These are phyloP conservation scores for Cavenderia fasciculata DNA, from an alignment of 78 protist species.

Conservation along the genomic window DNA sequence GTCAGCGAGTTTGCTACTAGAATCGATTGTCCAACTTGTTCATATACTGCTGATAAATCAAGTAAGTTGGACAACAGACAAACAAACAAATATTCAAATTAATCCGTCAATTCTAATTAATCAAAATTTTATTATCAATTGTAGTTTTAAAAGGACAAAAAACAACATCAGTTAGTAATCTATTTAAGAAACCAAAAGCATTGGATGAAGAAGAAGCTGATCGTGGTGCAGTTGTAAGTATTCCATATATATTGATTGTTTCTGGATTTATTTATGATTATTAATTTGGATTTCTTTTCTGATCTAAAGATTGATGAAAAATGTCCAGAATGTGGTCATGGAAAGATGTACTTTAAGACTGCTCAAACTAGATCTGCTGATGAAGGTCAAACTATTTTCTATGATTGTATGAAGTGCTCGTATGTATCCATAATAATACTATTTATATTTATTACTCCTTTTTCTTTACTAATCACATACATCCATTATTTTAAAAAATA, in stretches of 20 bases:
- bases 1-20: conserved; percentile 8
- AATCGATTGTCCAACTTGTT: conserved; percentile 1
- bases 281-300: neutral
- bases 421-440: too few species aligned
- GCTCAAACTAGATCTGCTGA: conserved; percentile 93
- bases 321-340: conserved; percentile 84
- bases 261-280: neutral
- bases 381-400: conserved; percentile 95
- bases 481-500: too few species aligned
- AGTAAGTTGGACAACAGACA: neutral
- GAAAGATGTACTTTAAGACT: conserved; percentile 80
- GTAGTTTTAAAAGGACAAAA: conserved; percentile 27
- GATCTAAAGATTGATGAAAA: conserved; percentile 47
- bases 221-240: conserved; percentile 67
- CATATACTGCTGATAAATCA: conserved; percentile 24
- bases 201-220: conserved; percentile 55
- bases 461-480: too few species aligned
- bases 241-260: neutral
- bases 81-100: neutral
- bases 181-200: conserved; percentile 35
- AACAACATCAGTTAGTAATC: conserved; percentile 28
- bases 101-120: neutral
- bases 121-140: neutral
- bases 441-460: too few species aligned
- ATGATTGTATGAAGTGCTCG: conserved; percentile 89